Evolutionary conservation across 257 asterid genomes (phyloP).

Genomic region (Solanum sitiens): DNA sequence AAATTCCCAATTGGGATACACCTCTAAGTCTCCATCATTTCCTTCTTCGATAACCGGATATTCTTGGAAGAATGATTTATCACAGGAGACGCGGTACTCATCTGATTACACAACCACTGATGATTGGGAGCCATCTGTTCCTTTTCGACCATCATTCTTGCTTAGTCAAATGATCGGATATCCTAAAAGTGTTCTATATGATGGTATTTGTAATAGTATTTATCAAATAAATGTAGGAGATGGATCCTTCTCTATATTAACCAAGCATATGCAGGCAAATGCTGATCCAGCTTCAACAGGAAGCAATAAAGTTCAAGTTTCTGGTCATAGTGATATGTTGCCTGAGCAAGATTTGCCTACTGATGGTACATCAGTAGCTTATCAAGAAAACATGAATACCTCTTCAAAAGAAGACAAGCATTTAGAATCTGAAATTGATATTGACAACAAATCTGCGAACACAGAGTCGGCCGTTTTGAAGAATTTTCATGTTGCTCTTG

Average conservation of each 20-base stretch:
- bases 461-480: conserved; percentile 38
- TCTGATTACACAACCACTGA: conserved; percentile 17
- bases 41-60: conserved; percentile 32
- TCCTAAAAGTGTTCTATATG: conserved; percentile 22
- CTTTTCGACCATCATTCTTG: conserved; percentile 54
- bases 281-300: conserved; percentile 4
- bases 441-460: conserved; percentile 15
- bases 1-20: conserved; percentile 1
- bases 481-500: conserved; percentile 49
- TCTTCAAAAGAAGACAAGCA: conserved; percentile 27
- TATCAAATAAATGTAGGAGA: conserved; percentile 1
- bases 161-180: conserved; percentile 39
- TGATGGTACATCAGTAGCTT: not conserved
- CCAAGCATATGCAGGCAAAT: conserved; percentile 19
- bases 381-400: conserved; percentile 3
- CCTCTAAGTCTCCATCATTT: conserved; percentile 29
- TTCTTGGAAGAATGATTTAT: conserved; percentile 6
- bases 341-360: not conserved
- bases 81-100: not conserved
- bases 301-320: conserved; percentile 1
- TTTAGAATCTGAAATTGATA: conserved; percentile 28
- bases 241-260: conserved; percentile 18
- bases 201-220: conserved; percentile 28
- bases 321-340: conserved; percentile 1
- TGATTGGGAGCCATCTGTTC: conserved; percentile 72